Conservation (phyloP, 2,329 filamentous ascomycete genomes). For the Trichoderma harzianum region DNA sequence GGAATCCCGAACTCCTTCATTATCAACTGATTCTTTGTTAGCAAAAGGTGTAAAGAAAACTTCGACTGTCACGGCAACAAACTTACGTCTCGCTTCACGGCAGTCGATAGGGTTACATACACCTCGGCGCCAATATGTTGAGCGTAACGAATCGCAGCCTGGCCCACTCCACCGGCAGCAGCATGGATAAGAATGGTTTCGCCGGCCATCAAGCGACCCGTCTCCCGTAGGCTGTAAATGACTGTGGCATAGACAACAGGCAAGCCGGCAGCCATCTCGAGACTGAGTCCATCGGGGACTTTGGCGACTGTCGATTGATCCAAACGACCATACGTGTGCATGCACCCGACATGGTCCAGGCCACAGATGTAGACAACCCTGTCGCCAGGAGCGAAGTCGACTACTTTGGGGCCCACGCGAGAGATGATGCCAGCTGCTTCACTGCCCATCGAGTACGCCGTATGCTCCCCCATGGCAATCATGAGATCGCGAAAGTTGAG, state of each 20-base stretch:
- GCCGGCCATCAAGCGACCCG: constrained; percentile 32
- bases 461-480: constrained; percentile 22
- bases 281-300: constrained; percentile 20
- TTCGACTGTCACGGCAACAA: background rate
- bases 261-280: constrained; percentile 31
- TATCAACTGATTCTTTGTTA: constrained; percentile 20
- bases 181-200: constrained; percentile 35
- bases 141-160: constrained; percentile 30
- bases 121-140: constrained; percentile 26
- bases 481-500: constrained; percentile 28
- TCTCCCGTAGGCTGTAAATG: constrained; percentile 22
- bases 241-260: constrained; percentile 24
- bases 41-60: background rate
- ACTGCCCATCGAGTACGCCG: constrained; percentile 13
- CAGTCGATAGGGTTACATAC: constrained; percentile 28
- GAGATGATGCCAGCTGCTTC: constrained; percentile 28
- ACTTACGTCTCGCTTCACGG: constrained; percentile 29
- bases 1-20: constrained; percentile 29
- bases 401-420: constrained; percentile 21
- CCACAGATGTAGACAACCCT: constrained; percentile 25
- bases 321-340: constrained; percentile 2
- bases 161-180: constrained; percentile 32
- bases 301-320: background rate
- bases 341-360: constrained; percentile 14
- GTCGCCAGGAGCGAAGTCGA: constrained; percentile 26